Evolutionary conservation across 441 rosid genomes (phyloP), one percentile per base, ranked within the genome.

Genomic region (Gossypium trilobum): DNA sequence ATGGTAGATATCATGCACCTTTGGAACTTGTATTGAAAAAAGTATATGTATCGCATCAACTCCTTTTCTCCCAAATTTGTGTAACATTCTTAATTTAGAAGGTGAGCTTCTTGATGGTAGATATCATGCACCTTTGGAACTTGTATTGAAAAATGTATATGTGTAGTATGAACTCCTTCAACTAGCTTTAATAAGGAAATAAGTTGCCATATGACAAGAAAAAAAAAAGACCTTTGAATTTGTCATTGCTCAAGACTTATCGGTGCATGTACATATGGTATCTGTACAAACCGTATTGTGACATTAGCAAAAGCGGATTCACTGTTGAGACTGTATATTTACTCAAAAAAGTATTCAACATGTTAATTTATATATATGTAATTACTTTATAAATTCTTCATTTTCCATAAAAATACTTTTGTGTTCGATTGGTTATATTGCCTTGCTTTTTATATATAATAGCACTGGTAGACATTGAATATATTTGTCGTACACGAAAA

Each of bases 71-170:
- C 19, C 54, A 42, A 64, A 42, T 42, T 3, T 42, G 69, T 42
- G 17, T 20, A 14, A 5, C 9, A 5, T 23, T 44, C 33, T 44
- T 65, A 39, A 61, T 55, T 64, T 22, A 19, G 16, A 64, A 19
- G 17, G 20, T 19, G 31, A 64, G 52, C 29, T 64, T 64, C 10
- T 64, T 19, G 68, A 64, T 64, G 68, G 50, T 39, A 39, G 68
- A 44, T 64, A 11, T 42, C 33, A 17, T 42, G 52, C 48, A 42
- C 51, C 69, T 42, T 64, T 42, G 27, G 9, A 64, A 19, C 29
- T 63, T 39, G 33, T 65, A 2, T 1, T 22, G 29, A 1, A 14
- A 46, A 22, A 10, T 13, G 31, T 42, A 3, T 20, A 19, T 64
- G 22, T 20, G 44, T 42, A 54, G 54, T 39, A 20, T 20, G 10